Percentiles rank a stretch among this genome's conserved stretches.
These are phyloP conservation scores for Apiospora malaysiana DNA, from an alignment of 2,329 filamentous ascomycete species.

Conservation along the genomic window DNA sequence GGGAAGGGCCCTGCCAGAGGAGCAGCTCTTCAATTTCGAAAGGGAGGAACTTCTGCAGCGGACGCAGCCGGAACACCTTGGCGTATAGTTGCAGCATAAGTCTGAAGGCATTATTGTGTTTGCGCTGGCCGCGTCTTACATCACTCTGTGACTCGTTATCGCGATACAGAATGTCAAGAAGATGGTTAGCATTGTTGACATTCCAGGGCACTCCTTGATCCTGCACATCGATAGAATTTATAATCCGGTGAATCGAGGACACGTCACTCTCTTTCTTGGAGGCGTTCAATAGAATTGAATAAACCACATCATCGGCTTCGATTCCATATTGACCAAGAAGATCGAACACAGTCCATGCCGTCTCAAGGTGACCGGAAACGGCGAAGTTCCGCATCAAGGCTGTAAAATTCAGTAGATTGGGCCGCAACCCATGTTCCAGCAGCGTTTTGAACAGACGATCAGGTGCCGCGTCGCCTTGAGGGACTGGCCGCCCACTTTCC, in stretches of 20 bases:
- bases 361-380: conserved; percentile 64
- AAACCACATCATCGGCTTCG: conserved; percentile 69
- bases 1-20: background rate
- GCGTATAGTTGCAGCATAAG: conserved; percentile 56
- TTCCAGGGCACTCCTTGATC: conserved; percentile 50
- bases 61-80: conserved; percentile 53
- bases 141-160: conserved; percentile 45
- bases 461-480: conserved; percentile 52
- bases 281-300: conserved; percentile 72
- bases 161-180: conserved; percentile 58
- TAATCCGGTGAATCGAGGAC: conserved; percentile 58
- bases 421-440: conserved; percentile 63
- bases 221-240: conserved; percentile 53
- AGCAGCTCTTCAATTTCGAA: conserved; percentile 36
- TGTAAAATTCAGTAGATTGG: conserved; percentile 69
- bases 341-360: conserved; percentile 69
- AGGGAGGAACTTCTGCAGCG: conserved; percentile 46
- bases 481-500: conserved; percentile 39
- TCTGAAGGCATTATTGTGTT: conserved; percentile 46
- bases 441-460: conserved; percentile 62
- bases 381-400: conserved; percentile 75
- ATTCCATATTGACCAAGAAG: conserved; percentile 65
- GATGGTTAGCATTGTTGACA: conserved; percentile 54
- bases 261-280: conserved; percentile 65
- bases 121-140: conserved; percentile 39